Evolutionary conservation across 176 grass and related monocot genomes (phyloP), one percentile per base, ranked within the genome.

Genomic region (Neostapfia colusana): DNA sequence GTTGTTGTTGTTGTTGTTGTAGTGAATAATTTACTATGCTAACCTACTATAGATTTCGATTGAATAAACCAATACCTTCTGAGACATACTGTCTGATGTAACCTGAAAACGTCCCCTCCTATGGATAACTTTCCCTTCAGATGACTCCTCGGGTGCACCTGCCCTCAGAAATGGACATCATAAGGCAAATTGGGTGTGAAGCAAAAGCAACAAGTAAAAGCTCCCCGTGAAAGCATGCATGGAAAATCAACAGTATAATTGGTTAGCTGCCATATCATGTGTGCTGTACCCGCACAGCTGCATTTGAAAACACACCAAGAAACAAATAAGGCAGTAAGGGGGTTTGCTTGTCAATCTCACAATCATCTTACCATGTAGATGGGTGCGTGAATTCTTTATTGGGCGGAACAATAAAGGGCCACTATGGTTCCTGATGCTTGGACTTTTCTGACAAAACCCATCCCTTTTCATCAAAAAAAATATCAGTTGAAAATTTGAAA

Each of bases 61-160:
- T 55, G 72, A 48, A 81, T 23, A 84, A 41, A 38, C 7, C 84
- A 63, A 26, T 90, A 99, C 95, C 95, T 95, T 99, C 79, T 93
- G 87, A 83, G 62, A 64, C 61, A 65, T 50, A 59, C 71, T 86
- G 59, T 88, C 82, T 75, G 90, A 92, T 50, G 89, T 99, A 80
- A 99, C 89, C 70, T 99, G 85, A 75, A 99, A 99, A 26, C 95
- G 89, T 8, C 95, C 95, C 62, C 77, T 92, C 76, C 90, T 85
- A 71, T 84, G 91, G 60, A 95, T 57, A 80, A 88, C 10, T 60
- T 91, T 90, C 75, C 81, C 87, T 85, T 95, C 91, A 24, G 80
- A 59, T 72, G 78, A 35, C 44, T 90, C 91, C 31, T 90, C 91
- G 21, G 76, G 38, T 65, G 81, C 78, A 51, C 26, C 75, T 93